Percentiles rank a stretch among this genome's conserved stretches.
Evolutionary conservation across 1,139 yeast species (phyloP).

Genomic region (Diutina pseudorugosa): DNA sequence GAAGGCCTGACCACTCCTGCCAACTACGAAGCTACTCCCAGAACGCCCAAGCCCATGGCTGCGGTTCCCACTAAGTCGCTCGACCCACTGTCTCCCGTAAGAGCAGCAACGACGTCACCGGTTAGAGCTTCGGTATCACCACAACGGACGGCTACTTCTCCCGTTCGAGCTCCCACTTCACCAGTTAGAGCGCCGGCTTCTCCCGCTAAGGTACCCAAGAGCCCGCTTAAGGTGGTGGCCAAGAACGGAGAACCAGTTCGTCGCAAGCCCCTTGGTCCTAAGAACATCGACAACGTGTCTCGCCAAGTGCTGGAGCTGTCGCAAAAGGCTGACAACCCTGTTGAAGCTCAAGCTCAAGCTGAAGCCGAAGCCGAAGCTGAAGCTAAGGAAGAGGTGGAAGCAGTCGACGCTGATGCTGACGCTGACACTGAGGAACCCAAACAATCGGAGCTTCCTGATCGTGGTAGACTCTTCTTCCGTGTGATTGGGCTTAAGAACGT

Average conservation of each 20-base stretch:
- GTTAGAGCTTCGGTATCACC: conserved; percentile 1
- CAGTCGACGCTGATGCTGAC: conserved; percentile 5
- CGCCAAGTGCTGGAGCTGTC: conserved; percentile 4
- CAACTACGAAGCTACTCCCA: not conserved
- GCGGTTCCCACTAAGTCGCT: conserved; percentile 8
- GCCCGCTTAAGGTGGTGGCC: conserved; percentile 1
- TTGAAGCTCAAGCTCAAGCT: conserved; percentile 4
- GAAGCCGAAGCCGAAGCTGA: not conserved
- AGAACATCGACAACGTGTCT: not conserved
- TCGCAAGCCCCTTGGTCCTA: not conserved
- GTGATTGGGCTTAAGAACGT: conserved; percentile 49
- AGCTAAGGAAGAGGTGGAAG: conserved; percentile 4
- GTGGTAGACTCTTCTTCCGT: conserved; percentile 62
- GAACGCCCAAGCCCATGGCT: conserved; percentile 6
- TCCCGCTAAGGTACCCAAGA: not conserved
- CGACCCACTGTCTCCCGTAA: conserved; percentile 19
- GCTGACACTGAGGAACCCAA: not conserved
- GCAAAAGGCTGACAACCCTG: conserved; percentile 7
- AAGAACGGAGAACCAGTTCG: conserved; percentile 1
- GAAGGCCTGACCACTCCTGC: not conserved
- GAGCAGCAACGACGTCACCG: not conserved
- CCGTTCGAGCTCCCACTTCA: not conserved
- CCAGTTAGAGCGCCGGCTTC: not conserved
- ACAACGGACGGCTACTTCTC: not conserved
- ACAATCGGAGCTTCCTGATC: conserved; percentile 2